These are phyloP conservation scores for Thermothielavioides terrestris DNA, from an alignment of 495 filamentous ascomycete species.

Conservation along the genomic window DNA sequence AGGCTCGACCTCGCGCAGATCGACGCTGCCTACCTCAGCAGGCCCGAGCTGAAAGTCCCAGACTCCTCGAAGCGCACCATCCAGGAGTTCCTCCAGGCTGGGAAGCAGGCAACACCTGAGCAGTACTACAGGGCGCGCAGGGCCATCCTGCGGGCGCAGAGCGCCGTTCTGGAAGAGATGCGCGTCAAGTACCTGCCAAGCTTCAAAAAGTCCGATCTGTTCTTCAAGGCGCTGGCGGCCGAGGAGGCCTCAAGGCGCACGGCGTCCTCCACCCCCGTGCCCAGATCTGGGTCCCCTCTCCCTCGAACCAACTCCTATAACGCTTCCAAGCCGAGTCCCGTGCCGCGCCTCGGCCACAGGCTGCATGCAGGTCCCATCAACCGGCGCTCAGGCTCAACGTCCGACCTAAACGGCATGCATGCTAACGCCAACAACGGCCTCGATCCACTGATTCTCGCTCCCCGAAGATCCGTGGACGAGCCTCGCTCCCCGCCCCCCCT, in stretches of 20 bases:
- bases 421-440: conserved; percentile 24
- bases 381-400: conserved; percentile 37
- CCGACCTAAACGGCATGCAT: conserved; percentile 31
- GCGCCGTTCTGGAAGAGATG: conserved; percentile 72
- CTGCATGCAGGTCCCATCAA: conserved; percentile 21
- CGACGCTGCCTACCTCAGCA: conserved; percentile 77
- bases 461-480: conserved; percentile 42
- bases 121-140: conserved; percentile 80
- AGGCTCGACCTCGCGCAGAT: conserved; percentile 82
- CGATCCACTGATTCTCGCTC: conserved; percentile 29
- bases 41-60: conserved; percentile 69
- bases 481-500: conserved; percentile 30
- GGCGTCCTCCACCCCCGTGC: conserved; percentile 12
- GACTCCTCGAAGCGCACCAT: conserved; percentile 59
- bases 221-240: conserved; percentile 88
- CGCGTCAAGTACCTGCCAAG: conserved; percentile 66
- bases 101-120: conserved; percentile 59
- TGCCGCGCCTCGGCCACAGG: conserved; percentile 32
- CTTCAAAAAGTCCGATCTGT: conserved; percentile 87
- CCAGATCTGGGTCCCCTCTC: conserved; percentile 24
- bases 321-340: conserved; percentile 30
- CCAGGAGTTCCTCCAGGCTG: conserved; percentile 67
- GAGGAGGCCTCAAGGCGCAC: conserved; percentile 60
- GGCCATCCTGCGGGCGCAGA: conserved; percentile 76
- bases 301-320: conserved; percentile 27